Evolutionary conservation across 306 rosid genomes (phyloP).

Genomic region (Pachyrhizus erosus): DNA sequence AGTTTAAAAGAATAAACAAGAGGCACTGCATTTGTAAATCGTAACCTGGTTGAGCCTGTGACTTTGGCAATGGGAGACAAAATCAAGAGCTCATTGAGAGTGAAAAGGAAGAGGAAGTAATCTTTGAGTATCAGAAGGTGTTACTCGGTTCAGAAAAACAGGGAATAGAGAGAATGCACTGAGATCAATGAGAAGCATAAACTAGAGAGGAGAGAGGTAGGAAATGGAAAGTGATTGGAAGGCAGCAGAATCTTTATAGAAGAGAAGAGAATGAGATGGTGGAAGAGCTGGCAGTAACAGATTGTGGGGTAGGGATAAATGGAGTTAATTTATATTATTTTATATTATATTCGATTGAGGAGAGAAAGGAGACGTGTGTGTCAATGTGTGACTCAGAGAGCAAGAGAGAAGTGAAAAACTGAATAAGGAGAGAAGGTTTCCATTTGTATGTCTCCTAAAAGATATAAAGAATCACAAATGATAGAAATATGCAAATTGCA

Average conservation of each 20-base stretch:
- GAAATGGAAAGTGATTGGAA: background rate
- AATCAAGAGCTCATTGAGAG: conserved; percentile 53
- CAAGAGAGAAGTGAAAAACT: too few relatives aligned
- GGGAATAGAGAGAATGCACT: conserved; percentile 64
- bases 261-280: background rate
- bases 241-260: background rate
- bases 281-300: too few relatives aligned
- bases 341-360: too few relatives aligned
- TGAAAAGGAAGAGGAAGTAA: conserved; percentile 40
- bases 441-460: too few relatives aligned
- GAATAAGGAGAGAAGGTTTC: too few relatives aligned
- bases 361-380: conserved; percentile 22
- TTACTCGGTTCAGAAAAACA: conserved; percentile 40
- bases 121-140: conserved; percentile 46
- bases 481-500: too few relatives aligned
- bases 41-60: conserved; percentile 64
- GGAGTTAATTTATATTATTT: background rate
- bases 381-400: too few relatives aligned
- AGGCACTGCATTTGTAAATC: background rate
- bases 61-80: conserved; percentile 39
- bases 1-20: background rate
- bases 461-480: too few relatives aligned
- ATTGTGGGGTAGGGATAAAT: background rate
- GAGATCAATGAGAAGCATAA: too few relatives aligned
- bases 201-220: too few relatives aligned